Conservation (phyloP, 352 stramenopile species). For the Globisporangium nagaii region DNA sequence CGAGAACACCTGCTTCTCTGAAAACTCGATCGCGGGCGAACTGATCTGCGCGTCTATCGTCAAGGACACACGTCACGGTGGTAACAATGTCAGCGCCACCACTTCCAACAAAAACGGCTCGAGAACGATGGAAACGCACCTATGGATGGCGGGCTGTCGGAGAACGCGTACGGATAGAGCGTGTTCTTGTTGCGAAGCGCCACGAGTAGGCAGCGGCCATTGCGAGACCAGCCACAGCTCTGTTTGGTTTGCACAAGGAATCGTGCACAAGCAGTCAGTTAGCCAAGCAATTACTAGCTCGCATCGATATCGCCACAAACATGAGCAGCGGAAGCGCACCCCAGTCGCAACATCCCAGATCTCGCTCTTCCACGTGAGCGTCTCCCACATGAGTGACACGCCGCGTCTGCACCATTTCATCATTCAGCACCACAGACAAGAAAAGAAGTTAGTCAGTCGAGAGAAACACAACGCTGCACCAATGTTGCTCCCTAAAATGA, state of each 20-base stretch:
- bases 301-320: too few species aligned
- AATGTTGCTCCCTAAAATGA: not conserved
- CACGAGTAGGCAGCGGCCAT: slow-evolving; percentile 66
- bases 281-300: too few species aligned
- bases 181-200: slow-evolving; percentile 44
- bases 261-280: too few species aligned
- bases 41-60: slow-evolving; percentile 64
- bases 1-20: slow-evolving; percentile 53
- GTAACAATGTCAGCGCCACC: not conserved
- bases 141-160: slow-evolving; percentile 46
- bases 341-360: slow-evolving; percentile 62
- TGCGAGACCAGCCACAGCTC: slow-evolving; percentile 67
- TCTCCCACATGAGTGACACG: slow-evolving; percentile 76
- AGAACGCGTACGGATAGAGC: slow-evolving; percentile 73
- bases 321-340: slow-evolving; percentile 25
- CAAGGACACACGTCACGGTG: not conserved
- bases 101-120: not conserved
- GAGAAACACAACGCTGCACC: too few species aligned
- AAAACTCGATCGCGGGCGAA: slow-evolving; percentile 60
- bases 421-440: too few species aligned
- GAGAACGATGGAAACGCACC: slow-evolving; percentile 25
- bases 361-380: slow-evolving; percentile 72
- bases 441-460: not conserved
- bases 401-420: slow-evolving; percentile 35
- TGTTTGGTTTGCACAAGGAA: slow-evolving; percentile 27